Evolutionary conservation across 2,329 filamentous ascomycete species (phyloP).

Genomic region (Immersiporthe knoxdaviesiana): DNA sequence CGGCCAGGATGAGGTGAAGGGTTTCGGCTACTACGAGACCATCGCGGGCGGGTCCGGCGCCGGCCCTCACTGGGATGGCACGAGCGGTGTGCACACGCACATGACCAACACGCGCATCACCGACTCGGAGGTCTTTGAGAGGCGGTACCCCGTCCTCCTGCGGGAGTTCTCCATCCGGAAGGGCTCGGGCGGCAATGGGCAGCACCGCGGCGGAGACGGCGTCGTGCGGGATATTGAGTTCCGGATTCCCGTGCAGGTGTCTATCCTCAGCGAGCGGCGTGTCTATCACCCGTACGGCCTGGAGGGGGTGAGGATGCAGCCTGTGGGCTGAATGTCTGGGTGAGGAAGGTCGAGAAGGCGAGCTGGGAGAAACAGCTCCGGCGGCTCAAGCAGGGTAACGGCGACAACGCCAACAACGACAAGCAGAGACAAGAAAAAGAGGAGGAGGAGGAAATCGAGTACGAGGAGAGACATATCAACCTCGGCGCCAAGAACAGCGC

Average conservation of each 20-base stretch:
- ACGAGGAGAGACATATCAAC: conserved; percentile 68
- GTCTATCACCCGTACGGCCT: conserved; percentile 82
- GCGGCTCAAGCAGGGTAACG: conserved; percentile 41
- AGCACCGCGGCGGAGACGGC: conserved; percentile 74
- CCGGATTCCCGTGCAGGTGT: conserved; percentile 74
- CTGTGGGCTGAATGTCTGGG: conserved; percentile 86
- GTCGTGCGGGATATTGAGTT: conserved; percentile 82
- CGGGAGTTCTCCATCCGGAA: conserved; percentile 68
- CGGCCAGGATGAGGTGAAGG: conserved; percentile 61
- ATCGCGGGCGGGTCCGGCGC: conserved; percentile 79
- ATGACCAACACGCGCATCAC: conserved; percentile 89
- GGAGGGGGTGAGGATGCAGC: conserved; percentile 79
- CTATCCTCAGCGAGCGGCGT: conserved; percentile 76
- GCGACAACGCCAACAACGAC: conserved; percentile 30
- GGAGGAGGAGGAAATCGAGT: conserved; percentile 44
- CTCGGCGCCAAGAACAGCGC: conserved; percentile 81
- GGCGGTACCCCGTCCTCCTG: conserved; percentile 74
- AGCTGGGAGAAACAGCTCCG: conserved; percentile 52
- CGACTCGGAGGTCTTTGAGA: conserved; percentile 78
- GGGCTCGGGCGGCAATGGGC: conserved; percentile 66
- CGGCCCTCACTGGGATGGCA: conserved; percentile 72
- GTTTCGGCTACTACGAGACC: conserved; percentile 87
- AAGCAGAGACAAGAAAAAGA: conserved; percentile 19
- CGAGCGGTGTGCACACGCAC: conserved; percentile 77
- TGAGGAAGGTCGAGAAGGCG: conserved; percentile 68